Evolutionary conservation across 371 early-diverging fungal genomes (phyloP).

Genomic region (Rhizopus arrhizus): DNA sequence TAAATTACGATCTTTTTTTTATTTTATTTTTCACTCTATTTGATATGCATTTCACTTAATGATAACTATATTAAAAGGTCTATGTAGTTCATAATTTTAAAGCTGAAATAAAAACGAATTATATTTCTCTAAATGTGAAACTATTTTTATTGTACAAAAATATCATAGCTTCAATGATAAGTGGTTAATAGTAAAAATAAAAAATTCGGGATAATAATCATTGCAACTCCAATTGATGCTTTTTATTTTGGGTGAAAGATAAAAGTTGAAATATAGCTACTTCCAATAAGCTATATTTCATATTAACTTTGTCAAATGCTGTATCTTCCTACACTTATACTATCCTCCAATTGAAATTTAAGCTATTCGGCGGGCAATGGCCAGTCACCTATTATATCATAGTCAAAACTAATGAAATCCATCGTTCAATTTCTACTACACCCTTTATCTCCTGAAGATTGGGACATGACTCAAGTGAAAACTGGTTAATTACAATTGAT

Average conservation of each 20-base stretch:
- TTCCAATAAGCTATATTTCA: too few relatives aligned
- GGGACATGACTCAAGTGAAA: constrained; percentile 65
- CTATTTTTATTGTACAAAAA: constrained; percentile 72
- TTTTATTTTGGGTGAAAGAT: too few relatives aligned
- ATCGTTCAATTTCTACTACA: constrained; percentile 16
- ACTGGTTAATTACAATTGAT: constrained; percentile 62
- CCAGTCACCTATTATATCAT: not conserved
- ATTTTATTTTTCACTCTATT: not conserved
- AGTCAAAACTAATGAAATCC: not conserved
- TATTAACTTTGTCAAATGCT: too few relatives aligned
- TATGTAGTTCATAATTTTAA: constrained; percentile 69
- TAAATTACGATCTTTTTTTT: not conserved
- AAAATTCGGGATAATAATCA: not conserved
- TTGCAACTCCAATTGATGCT: not conserved
- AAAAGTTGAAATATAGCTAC: too few relatives aligned
- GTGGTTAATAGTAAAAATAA: constrained; percentile 79
- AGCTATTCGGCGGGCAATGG: not conserved
- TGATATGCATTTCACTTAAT: constrained; percentile 12
- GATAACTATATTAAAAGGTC: constrained; percentile 53
- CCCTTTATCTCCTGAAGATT: constrained; percentile 36
- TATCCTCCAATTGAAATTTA: not conserved
- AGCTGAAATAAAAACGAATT: constrained; percentile 79
- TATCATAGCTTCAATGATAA: constrained; percentile 82
- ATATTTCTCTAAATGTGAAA: constrained; percentile 69
- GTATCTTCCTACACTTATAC: too few relatives aligned